Percentiles rank a stretch among this genome's conserved stretches.
Evolutionary conservation across 2,329 filamentous ascomycete genomes (phyloP).

Genomic region (Pseudocercospora pini-densiflorae): DNA sequence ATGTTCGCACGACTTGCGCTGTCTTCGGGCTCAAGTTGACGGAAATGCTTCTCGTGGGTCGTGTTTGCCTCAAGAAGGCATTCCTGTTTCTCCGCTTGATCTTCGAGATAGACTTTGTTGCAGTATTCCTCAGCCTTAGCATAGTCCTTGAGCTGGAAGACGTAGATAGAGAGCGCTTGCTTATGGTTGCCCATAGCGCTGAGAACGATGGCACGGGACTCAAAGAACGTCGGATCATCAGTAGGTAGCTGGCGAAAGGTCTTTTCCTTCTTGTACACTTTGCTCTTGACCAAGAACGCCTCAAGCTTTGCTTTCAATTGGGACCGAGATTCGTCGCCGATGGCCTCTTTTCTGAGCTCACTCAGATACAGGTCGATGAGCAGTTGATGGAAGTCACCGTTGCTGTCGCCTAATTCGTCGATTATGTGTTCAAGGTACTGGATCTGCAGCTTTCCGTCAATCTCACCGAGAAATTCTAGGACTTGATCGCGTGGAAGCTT

Average conservation of each 20-base stretch:
- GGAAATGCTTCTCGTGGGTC: constrained; percentile 39
- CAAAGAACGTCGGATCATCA: constrained; percentile 83
- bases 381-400: constrained; percentile 84
- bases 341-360: constrained; percentile 47
- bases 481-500: constrained; percentile 79
- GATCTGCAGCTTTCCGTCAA: constrained; percentile 74
- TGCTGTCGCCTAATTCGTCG: constrained; percentile 80
- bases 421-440: constrained; percentile 91
- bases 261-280: constrained; percentile 69
- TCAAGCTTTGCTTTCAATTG: constrained; percentile 64
- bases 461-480: constrained; percentile 70
- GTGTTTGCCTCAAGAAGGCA: constrained; percentile 30
- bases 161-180: constrained; percentile 95
- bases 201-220: constrained; percentile 86
- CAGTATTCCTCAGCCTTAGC: constrained; percentile 97
- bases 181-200: constrained; percentile 96
- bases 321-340: constrained; percentile 41
- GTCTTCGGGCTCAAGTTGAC: constrained; percentile 56
- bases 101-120: constrained; percentile 75
- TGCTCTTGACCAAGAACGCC: constrained; percentile 74
- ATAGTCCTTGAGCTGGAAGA: constrained; percentile 89
- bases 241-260: constrained; percentile 78
- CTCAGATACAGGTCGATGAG: constrained; percentile 75
- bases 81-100: constrained; percentile 40
- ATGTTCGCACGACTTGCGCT: constrained; percentile 68